Base-by-base conservation (phyloP, 345 rosid genomes). In the Linum lewisii region DNA sequence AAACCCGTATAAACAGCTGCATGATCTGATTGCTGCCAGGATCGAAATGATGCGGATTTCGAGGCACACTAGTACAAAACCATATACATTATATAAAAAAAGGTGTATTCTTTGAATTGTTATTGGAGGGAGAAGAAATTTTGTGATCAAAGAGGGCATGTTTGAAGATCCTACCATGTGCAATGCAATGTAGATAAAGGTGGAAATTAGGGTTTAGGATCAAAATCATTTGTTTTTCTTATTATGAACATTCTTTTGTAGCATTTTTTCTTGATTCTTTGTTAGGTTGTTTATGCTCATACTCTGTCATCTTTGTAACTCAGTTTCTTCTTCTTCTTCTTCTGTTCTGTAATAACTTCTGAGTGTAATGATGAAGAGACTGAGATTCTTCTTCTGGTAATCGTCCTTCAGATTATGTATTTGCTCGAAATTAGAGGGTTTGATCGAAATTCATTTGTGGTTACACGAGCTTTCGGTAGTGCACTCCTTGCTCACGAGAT, bases 61-160 rank as follows among this genome's bases (percentile, higher is more conserved):
- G 18, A 16, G 15, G 47, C 47, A 42, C 13, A 42, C 47, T 42
- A 42, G 47, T 42, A 42, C 47, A 42, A 16, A 11, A 42, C 47
- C 18, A 42, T 42, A 42, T 11, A 42, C 18, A 16, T 11, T 42
- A 42, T 42, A 42, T 42, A 42, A 42, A 42, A 16, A 42, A 11
- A 42, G 9, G 4, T 42, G 47, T 47, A 69, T 73, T 79, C 80
- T 79, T 79, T 79, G 63, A n/a, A 68, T 78, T 63, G 58, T n/a
- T 57, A 49, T 65, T 65, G 72, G 63, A 16, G 26, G 66, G 75
- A 38, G 45, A 16, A 49, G 38, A 49, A 56, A 47, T 63, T 44
- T 63, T 19, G 19, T 23, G 59, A 56, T 19, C 6, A 13, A 24
- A 4, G 47, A 16, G 47, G 10, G 38, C 7, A 4, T 11, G 15